These are phyloP conservation scores for Berberis thunbergii DNA, from an alignment of 164 flowering plant genomes.

Conservation along the genomic window DNA sequence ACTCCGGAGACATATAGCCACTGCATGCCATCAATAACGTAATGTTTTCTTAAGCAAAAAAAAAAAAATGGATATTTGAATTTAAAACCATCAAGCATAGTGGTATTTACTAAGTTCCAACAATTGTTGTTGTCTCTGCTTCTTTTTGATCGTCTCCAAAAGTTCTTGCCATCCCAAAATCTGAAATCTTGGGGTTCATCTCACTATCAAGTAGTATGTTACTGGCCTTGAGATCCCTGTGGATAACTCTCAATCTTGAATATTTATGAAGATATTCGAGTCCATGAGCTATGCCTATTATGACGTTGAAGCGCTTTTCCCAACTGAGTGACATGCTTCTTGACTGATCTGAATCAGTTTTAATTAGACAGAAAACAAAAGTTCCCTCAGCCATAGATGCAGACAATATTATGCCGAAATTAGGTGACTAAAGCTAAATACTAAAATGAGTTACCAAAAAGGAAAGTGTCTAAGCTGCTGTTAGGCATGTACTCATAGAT, in stretches of 20 bases:
- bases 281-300: conserved; percentile 10
- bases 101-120: conserved; percentile 29
- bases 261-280: conserved; percentile 18
- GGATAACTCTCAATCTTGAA: conserved; percentile 28
- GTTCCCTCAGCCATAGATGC: too few species aligned
- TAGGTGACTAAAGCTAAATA: too few species aligned
- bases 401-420: too few species aligned
- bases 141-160: conserved; percentile 21
- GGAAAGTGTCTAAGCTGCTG: too few species aligned
- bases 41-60: not conserved
- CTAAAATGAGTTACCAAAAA: too few species aligned
- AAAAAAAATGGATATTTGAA: not conserved
- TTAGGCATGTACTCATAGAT: conserved; percentile 7
- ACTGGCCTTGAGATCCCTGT: conserved; percentile 31
- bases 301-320: conserved; percentile 19
- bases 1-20: conserved; percentile 29
- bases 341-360: not conserved
- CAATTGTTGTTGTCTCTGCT: conserved; percentile 22
- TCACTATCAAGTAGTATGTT: conserved; percentile 24
- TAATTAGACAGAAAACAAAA: not conserved
- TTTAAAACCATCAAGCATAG: not conserved
- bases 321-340: conserved; percentile 13
- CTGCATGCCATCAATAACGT: not conserved
- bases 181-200: conserved; percentile 29
- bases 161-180: conserved; percentile 25